Conservation (phyloP, 352 stramenopile genomes). For the Globisporangium emineosum region DNA sequence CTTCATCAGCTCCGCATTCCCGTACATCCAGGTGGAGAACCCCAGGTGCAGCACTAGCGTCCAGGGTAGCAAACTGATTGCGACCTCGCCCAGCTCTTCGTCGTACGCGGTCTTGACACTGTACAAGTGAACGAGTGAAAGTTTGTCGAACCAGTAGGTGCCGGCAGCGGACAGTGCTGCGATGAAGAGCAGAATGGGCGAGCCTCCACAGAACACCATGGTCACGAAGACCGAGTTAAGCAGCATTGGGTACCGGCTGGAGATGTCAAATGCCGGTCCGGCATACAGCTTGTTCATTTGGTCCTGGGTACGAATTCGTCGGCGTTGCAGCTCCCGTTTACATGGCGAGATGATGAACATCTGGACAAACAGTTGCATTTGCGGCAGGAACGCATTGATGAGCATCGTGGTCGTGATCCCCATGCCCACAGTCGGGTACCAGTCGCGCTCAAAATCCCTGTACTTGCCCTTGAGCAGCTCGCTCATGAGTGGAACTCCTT, state of each 20-base stretch:
- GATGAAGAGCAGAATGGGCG: conserved; percentile 77
- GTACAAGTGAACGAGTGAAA: conserved; percentile 71
- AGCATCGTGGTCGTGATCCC: conserved; percentile 86
- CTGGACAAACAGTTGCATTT: conserved; percentile 51
- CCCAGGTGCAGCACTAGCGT: conserved; percentile 62
- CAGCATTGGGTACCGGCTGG: conserved; percentile 76
- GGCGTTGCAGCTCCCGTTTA: conserved; percentile 31
- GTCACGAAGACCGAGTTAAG: conserved; percentile 87
- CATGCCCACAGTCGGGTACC: conserved; percentile 84
- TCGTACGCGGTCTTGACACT: conserved; percentile 80
- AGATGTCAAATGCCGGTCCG: conserved; percentile 68
- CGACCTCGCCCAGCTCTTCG: conserved; percentile 63
- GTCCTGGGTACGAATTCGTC: conserved; percentile 58
- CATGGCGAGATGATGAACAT: conserved; percentile 60
- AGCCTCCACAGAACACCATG: conserved; percentile 77
- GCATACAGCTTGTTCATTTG: conserved; percentile 80
- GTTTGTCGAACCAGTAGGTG: conserved; percentile 83
- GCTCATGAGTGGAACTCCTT: conserved; percentile 33
- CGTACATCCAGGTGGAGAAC: conserved; percentile 87
- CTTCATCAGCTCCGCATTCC: conserved; percentile 37
- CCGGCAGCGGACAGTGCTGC: conserved; percentile 52
- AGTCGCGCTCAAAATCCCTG: conserved; percentile 79
- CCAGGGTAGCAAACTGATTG: conserved; percentile 60
- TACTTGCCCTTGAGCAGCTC: conserved; percentile 79
- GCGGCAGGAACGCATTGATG: conserved; percentile 73